Evolutionary conservation across 345 rosid species (phyloP), one percentile per base, ranked within the genome.

Genomic region (Trapa bicornis): DNA sequence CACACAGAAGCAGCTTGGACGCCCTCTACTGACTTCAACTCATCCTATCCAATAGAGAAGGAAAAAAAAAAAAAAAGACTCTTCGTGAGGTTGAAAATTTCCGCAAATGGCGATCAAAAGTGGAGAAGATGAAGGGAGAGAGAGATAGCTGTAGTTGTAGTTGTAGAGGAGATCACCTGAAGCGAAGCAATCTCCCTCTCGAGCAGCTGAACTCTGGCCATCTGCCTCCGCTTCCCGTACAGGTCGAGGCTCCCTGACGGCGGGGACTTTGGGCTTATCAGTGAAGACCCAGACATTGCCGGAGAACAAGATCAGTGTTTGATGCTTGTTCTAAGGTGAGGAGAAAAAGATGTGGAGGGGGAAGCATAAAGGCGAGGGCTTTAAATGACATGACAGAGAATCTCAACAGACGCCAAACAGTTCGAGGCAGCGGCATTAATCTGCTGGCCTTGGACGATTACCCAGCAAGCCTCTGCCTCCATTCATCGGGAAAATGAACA

Each of bases 141-240:
- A 29, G 29, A 22, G 29, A 22, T 22, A 0, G 29, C 29, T 22
- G 29, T 22, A 22, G 29, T 22, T 22, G 29, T 22, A 22, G 29
- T 2, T 41, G 43, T 41, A 41, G 37, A 57, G 63, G 5, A 29
- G 37, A 75, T 83, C 81, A 75, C 85, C 81, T 81, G 76, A 72
- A 83, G 82, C 70, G 72, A 39, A 35, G 67, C 75, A 75, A 81
- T 75, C 72, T 83, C 87, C 68, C 77, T 74, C 71, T 81, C 85
- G 72, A 81, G 76, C 66, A 75, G 72, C 72, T 79, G 82, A 62
- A 81, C 75, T 50, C 80, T 79, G 41, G 78, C 69, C 74, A 79
- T 47, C 72, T 79, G 83, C 68, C 76, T 64, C 70, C 83, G 71
- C 72, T 73, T 84, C 1, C 82, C 82, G 36, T 70, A 84, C 79